A percentile compares a stretch with the other conserved stretches of the same genome.
phyloP scores from a whole-genome alignment of 2,329 filamentous ascomycete genomes.

The Colletotrichum graminicola region DNA sequence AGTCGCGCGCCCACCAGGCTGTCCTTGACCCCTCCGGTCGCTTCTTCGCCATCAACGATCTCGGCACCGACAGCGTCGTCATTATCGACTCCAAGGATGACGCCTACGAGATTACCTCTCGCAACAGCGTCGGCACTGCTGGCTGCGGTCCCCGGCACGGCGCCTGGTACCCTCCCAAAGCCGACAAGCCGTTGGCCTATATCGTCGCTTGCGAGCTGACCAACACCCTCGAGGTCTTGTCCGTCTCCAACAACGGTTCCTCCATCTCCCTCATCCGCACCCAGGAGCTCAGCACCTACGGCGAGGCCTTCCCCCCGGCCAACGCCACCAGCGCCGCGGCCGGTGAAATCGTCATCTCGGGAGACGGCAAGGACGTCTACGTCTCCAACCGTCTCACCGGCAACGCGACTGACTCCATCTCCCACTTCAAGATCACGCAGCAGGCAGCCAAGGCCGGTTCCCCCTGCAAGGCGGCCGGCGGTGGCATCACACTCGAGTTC shows the following conservation, averaged over 20 bases:
- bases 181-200: slow-evolving; percentile 57
- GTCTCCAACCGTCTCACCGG: slow-evolving; percentile 64
- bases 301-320: slow-evolving; percentile 50
- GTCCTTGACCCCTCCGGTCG: slow-evolving; percentile 62
- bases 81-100: slow-evolving; percentile 59
- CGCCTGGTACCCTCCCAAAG: slow-evolving; percentile 57
- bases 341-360: slow-evolving; percentile 59
- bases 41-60: slow-evolving; percentile 63
- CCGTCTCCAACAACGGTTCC: slow-evolving; percentile 54
- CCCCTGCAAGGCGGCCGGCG: slow-evolving; percentile 44
- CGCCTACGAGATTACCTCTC: slow-evolving; percentile 53
- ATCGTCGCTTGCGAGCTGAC: slow-evolving; percentile 60
- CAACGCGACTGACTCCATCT: slow-evolving; percentile 59
- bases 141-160: slow-evolving; percentile 65
- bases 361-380: slow-evolving; percentile 60
- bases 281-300: slow-evolving; percentile 55
- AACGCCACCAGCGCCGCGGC: slow-evolving; percentile 56
- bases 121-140: slow-evolving; percentile 49
- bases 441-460: slow-evolving; percentile 40
- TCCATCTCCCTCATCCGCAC: slow-evolving; percentile 52
- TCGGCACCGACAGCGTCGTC: slow-evolving; percentile 62
- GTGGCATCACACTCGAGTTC: slow-evolving; percentile 51
- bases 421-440: slow-evolving; percentile 57
- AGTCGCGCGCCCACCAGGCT: slow-evolving; percentile 61
- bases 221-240: slow-evolving; percentile 59